Evolutionary conservation across 148 eudicot genomes (phyloP).

Genomic region (Camellia lanceoleosa): DNA sequence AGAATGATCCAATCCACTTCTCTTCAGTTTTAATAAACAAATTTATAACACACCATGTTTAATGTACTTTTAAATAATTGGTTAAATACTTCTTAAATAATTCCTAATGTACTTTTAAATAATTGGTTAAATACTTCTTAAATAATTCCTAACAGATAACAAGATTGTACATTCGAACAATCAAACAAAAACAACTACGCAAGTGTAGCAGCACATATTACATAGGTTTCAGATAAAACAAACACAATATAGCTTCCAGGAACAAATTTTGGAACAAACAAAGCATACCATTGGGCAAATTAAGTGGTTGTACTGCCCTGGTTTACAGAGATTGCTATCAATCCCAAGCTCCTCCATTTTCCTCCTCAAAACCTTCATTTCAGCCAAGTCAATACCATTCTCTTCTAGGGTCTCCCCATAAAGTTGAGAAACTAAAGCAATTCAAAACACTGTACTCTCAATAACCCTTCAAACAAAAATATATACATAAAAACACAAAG

Average conservation of each 20-base stretch:
- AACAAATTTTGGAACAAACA: background rate
- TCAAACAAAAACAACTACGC: too few species aligned
- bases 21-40: background rate
- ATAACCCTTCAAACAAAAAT: background rate
- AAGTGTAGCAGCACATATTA: background rate
- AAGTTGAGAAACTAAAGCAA: constrained; percentile 30
- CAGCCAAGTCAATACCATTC: constrained; percentile 3
- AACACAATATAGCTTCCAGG: background rate
- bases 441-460: background rate
- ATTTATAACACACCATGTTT: background rate
- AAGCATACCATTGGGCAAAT: constrained; percentile 56
- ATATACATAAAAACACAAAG: background rate
- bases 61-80: background rate
- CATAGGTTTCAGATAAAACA: background rate
- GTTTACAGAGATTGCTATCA: constrained; percentile 29
- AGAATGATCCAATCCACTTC: background rate
- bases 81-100: too few species aligned
- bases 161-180: too few species aligned
- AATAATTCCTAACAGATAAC: background rate
- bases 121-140: background rate
- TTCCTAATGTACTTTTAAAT: background rate
- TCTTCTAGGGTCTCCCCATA: constrained; percentile 34
- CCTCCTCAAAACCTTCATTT: constrained; percentile 28
- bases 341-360: constrained; percentile 55
- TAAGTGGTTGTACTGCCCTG: constrained; percentile 54